phyloP scores from a whole-genome alignment of 331 rosid genomes.

The Acacia pycnantha region DNA sequence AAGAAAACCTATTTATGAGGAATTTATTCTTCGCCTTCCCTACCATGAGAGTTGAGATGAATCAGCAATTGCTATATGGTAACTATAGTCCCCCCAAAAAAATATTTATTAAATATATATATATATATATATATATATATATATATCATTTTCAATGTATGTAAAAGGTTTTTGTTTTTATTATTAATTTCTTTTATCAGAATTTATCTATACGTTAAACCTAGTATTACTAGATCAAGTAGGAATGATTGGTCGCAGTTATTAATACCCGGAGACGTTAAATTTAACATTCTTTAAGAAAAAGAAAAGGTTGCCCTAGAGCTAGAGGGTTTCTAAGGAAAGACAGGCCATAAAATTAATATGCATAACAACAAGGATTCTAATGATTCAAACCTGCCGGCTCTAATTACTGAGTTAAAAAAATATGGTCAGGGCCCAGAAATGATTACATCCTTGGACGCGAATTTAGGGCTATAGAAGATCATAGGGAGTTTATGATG shows the following conservation, averaged over 20 bases:
- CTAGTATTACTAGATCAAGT: neutral
- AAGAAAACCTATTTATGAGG: too few relatives aligned
- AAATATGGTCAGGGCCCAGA: slow-evolving; percentile 3
- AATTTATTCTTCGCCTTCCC: too few relatives aligned
- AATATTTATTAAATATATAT: too few relatives aligned
- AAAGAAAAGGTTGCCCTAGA: neutral
- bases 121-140: too few relatives aligned
- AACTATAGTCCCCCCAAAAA: too few relatives aligned
- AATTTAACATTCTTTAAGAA: neutral
- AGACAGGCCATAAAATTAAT: neutral
- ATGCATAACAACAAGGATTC: neutral
- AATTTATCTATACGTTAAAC: neutral
- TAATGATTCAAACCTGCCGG: neutral
- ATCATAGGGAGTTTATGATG: slow-evolving; percentile 30
- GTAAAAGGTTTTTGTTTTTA: too few relatives aligned
- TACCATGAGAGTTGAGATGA: too few relatives aligned
- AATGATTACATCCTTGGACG: slow-evolving; percentile 19
- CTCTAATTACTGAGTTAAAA: neutral
- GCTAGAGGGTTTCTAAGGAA: neutral
- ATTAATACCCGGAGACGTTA: neutral
- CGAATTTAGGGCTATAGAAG: slow-evolving; percentile 12
- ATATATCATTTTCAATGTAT: too few relatives aligned
- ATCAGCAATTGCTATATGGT: too few relatives aligned
- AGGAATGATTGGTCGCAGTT: neutral
- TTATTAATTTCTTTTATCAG: neutral